Base-by-base conservation (phyloP, 164 flowering plant genomes). In the Umbellularia californica region DNA sequence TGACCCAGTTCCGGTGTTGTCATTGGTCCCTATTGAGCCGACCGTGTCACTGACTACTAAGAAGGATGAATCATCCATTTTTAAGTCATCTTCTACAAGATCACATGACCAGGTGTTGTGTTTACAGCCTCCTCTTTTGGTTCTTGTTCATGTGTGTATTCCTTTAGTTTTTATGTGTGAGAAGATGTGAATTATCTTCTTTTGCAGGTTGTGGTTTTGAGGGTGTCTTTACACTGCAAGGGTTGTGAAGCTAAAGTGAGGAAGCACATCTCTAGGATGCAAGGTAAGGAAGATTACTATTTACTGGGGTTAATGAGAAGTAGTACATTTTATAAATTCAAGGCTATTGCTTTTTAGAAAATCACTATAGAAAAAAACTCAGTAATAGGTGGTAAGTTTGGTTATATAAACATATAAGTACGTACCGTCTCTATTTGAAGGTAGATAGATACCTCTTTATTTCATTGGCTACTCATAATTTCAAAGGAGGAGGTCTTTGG, bases 211-310 rank as follows among this genome's bases (percentile, higher is more conserved):
- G 99, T 95, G 79, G 94, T 89, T 58, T 77, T 95, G 85, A 84
- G 87, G 84, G 99, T 95, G 68, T 93, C 99, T 28, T 79, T 95
- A 77, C 98, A 95, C 76, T 95, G 99, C 90, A 93, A 87, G 77
- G 99, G 98, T 3, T 95, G 99, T 81, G 99, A 88, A 84, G 90
- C 88, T 64, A 95, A 95, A 85, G 85, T 95, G 65, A 87, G 90
- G 78, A 95, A 90, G 76, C 96, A 95, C 77, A 82, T 95, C 63
- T 93, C 97, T 19, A 95, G 83, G 81, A 93, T 95, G 97, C 88
- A 93, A 92, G 99, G 99, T 87, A 77, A 41, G 33, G 12, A 24
- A 24, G 24, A 51, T n/a, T n/a, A 24, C n/a, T n/a, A n/a, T n/a
- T n/a, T n/a, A n/a, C 58, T 52, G 19, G 58, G 58, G 20, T 52